Percentiles rank a stretch among this genome's conserved stretches.
Evolutionary conservation across 345 rosid species (phyloP).

Genomic region (Lumnitzera littorea): DNA sequence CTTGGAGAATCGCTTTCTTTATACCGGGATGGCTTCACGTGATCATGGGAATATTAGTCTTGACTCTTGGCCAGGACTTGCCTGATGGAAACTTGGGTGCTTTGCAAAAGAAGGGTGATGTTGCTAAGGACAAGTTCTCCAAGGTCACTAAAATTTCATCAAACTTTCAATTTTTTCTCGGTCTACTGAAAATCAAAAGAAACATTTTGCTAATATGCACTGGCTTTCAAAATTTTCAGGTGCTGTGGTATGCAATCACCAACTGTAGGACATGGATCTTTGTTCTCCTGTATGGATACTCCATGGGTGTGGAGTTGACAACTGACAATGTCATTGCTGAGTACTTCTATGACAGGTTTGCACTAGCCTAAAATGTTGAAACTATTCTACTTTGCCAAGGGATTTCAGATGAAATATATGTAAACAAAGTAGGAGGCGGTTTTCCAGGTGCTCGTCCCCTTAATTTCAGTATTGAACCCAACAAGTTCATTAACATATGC

Average conservation of each 20-base stretch:
- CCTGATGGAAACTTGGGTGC: conserved; percentile 78
- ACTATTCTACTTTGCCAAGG: background rate
- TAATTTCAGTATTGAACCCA: background rate
- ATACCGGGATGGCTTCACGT: conserved; percentile 65
- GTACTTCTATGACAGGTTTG: conserved; percentile 67
- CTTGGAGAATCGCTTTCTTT: conserved; percentile 91
- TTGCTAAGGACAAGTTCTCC: conserved; percentile 64
- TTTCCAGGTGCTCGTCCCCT: too few species aligned
- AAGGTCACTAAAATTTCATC: conserved; percentile 33
- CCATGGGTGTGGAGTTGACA: conserved; percentile 83
- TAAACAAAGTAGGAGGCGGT: too few species aligned
- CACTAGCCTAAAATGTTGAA: too few species aligned
- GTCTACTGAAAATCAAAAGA: background rate
- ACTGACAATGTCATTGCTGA: conserved; percentile 80
- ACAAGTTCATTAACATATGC: background rate
- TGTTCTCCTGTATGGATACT: conserved; percentile 74
- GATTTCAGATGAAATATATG: background rate
- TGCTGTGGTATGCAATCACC: conserved; percentile 72
- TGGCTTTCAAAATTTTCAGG: conserved; percentile 24
- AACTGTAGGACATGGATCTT: conserved; percentile 92
- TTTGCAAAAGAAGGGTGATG: conserved; percentile 65
- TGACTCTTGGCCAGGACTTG: conserved; percentile 83
- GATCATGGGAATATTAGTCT: conserved; percentile 64
- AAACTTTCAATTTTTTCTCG: too few species aligned
- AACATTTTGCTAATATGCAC: background rate